Evolutionary conservation across 1,139 yeast genomes (phyloP), one percentile per base, ranked within the genome.

Genomic region (Pichia sp.): DNA sequence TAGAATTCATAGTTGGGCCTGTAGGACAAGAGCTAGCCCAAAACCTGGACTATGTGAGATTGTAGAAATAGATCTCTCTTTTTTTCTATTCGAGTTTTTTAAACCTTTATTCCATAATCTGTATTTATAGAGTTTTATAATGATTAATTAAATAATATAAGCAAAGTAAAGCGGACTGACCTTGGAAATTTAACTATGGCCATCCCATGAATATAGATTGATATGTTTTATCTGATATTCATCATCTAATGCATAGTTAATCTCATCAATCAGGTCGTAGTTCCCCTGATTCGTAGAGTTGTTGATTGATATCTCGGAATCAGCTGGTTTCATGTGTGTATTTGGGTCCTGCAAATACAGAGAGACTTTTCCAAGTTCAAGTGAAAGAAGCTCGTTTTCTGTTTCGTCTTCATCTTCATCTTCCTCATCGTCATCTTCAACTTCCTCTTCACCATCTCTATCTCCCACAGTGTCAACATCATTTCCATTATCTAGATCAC

Each of bases 211-310:
- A 34, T 45, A 49, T 7, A 49, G 6, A 29, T 48, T 29, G 8
- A 34, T 30, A 48, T 50, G 45, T 32, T 42, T 45, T 11, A 45
- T 49, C 53, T 16, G 55, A 51, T 30, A 50, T 44, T 65, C 66
- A 36, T 64, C 67, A 51, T 63, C 64, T 43, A 65, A 58, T 8
- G 63, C 64, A 52, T 57, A 60, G 47, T 59, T 56, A 19, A 64
- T 61, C 2, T 59, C 61, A 40, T 62, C 64, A 38, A 61, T 57
- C 23, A 61, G 48, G 46, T 58, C 57, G 32, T 44, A 51, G n/a
- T 54, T 49, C 6, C 53, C 45, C 4, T 23, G 32, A 16, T 36
- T 32, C 7, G 31, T 13, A 4, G 36, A 23, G 4, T 43, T 29
- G 19, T 56, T 45, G 7, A 56, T 54, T 4, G 52, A 50, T 8